Conservation (phyloP, 352 stramenopile genomes). For the Salisapilia sapeloensis region DNA sequence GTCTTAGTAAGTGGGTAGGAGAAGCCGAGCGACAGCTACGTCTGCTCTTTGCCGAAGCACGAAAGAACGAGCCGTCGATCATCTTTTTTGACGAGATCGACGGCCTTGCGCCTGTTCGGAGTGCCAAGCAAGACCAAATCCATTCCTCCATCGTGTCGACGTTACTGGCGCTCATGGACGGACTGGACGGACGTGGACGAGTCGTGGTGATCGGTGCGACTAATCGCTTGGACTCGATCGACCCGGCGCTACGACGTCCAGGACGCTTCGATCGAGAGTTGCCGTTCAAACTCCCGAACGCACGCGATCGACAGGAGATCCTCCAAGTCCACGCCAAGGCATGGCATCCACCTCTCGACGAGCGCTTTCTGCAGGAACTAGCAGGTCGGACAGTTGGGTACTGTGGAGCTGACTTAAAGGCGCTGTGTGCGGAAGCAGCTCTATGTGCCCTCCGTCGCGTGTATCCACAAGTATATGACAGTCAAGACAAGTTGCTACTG, state of each 20-base stretch:
- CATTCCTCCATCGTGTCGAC: conserved; percentile 88
- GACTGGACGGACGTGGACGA: conserved; percentile 66
- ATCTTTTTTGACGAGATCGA: conserved; percentile 95
- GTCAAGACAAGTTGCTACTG: conserved; percentile 59
- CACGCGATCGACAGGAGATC: conserved; percentile 68
- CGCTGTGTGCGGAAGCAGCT: conserved; percentile 78
- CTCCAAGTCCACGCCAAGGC: conserved; percentile 76
- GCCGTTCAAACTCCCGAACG: conserved; percentile 78
- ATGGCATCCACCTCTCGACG: conserved; percentile 63
- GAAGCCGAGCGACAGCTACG: conserved; percentile 84
- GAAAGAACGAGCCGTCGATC: conserved; percentile 82
- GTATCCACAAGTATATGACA: conserved; percentile 80
- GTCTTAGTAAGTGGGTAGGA: conserved; percentile 85
- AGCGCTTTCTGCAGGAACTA: conserved; percentile 51
- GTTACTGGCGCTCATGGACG: conserved; percentile 86
- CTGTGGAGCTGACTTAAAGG: conserved; percentile 85
- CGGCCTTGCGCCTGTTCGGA: conserved; percentile 82
- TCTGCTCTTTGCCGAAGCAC: conserved; percentile 84
- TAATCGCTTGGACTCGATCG: conserved; percentile 92
- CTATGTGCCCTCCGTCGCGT: conserved; percentile 74
- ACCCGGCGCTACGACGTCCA: conserved; percentile 88
- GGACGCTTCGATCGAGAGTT: conserved; percentile 88
- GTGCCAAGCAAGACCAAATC: conserved; percentile 88
- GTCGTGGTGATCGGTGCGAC: conserved; percentile 97
- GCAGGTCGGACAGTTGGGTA: conserved; percentile 78